Evolutionary conservation across 768 basidiomycete species (phyloP).

Genomic region (Phylloporus sp.): DNA sequence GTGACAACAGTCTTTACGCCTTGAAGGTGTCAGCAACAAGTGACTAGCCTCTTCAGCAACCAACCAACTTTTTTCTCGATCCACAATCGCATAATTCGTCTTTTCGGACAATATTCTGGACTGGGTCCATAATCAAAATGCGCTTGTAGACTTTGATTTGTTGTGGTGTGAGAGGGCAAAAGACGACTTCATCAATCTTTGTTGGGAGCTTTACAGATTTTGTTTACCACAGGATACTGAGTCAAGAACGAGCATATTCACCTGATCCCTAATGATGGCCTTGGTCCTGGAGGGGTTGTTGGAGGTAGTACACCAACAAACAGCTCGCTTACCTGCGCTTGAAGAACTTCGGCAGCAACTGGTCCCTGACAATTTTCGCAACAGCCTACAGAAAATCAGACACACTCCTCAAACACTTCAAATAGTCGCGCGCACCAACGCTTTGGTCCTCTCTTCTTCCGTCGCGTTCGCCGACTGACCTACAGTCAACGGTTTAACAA

Average conservation of each 20-base stretch:
- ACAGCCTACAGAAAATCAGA: constrained; percentile 39
- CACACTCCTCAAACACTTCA: not conserved
- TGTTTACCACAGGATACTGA: not conserved
- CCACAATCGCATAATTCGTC: constrained; percentile 74
- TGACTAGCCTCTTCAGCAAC: not conserved
- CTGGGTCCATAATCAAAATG: constrained; percentile 55
- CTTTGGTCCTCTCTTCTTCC: constrained; percentile 54
- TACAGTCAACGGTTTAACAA: constrained; percentile 59
- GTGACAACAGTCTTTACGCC: constrained; percentile 57
- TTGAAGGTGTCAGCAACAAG: constrained; percentile 26
- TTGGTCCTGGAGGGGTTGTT: constrained; percentile 51
- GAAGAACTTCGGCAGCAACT: constrained; percentile 78
- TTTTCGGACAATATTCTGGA: constrained; percentile 68
- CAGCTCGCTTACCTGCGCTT: constrained; percentile 62
- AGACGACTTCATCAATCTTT: constrained; percentile 89
- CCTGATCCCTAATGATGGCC: constrained; percentile 67
- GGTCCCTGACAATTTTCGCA: constrained; percentile 56
- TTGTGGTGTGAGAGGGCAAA: constrained; percentile 75
- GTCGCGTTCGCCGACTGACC: constrained; percentile 67
- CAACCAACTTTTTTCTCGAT: constrained; percentile 48
- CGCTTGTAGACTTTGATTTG: constrained; percentile 74
- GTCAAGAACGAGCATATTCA: constrained; percentile 18
- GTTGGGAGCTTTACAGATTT: constrained; percentile 57
- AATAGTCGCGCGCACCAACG: constrained; percentile 36
- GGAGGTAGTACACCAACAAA: not conserved